phyloP scores from a whole-genome alignment of 345 rosid genomes.

The Gossypium raimondii region DNA sequence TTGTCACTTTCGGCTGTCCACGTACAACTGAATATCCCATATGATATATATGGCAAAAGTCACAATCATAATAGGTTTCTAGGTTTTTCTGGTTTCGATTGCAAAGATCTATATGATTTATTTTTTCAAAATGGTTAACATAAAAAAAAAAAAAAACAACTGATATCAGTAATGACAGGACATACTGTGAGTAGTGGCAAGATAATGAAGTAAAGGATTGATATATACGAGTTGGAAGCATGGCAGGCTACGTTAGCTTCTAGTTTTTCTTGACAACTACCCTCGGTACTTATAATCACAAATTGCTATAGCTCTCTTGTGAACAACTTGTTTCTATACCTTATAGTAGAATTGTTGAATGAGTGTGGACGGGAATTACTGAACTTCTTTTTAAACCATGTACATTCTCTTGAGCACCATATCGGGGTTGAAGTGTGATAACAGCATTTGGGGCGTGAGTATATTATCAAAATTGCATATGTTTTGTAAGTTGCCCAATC shows the following conservation, averaged over 20 bases:
- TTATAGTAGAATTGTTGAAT: too few species aligned
- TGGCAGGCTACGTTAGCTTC: too few species aligned
- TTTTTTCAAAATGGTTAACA: not conserved
- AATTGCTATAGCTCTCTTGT: too few species aligned
- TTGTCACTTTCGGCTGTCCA: not conserved
- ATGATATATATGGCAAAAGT: not conserved
- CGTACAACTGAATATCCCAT: not conserved
- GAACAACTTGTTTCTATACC: not conserved
- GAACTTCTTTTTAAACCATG: too few species aligned
- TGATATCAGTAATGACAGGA: not conserved
- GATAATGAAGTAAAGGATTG: conserved; percentile 26
- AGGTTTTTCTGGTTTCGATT: not conserved
- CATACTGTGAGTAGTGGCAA: conserved; percentile 13
- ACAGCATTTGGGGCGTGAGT: conserved; percentile 42
- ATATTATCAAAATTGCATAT: conserved; percentile 11
- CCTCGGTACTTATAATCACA: too few species aligned
- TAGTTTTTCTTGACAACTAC: too few species aligned
- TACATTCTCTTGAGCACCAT: conserved; percentile 34
- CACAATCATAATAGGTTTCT: not conserved
- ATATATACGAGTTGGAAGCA: not conserved
- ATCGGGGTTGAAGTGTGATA: conserved; percentile 48
- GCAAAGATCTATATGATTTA: not conserved
- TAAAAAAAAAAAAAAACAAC: not conserved
- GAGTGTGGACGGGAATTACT: too few species aligned
- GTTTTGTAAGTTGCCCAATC: too few species aligned